phyloP scores from a whole-genome alignment of 495 filamentous ascomycete genomes.

The Penicillium daleae region DNA sequence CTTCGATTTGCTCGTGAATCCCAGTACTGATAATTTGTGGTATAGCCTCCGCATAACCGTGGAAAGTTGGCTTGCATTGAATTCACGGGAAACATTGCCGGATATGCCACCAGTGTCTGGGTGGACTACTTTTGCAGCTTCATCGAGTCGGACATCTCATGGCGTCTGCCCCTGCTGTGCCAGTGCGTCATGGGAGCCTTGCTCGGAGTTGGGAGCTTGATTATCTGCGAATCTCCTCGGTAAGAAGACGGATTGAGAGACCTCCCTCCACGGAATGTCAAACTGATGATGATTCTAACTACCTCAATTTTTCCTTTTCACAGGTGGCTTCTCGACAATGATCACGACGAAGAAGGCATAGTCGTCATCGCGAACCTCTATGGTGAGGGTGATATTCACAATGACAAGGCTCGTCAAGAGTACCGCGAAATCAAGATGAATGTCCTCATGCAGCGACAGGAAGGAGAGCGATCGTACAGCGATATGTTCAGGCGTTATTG shows the following conservation, averaged over 20 bases:
- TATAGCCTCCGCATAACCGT: constrained; percentile 85
- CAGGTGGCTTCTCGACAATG: constrained; percentile 96
- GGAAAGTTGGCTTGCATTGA: constrained; percentile 97
- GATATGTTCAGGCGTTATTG: constrained; percentile 96
- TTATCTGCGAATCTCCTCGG: constrained; percentile 97
- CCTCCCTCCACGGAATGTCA: background rate
- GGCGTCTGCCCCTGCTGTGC: constrained; percentile 88
- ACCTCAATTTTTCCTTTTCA: background rate
- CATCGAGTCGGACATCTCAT: constrained; percentile 82
- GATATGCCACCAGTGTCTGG: constrained; percentile 96
- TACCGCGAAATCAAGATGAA: constrained; percentile 99
- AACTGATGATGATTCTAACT: background rate
- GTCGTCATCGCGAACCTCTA: constrained; percentile 97
- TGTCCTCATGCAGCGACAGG: constrained; percentile 87
- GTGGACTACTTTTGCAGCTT: constrained; percentile 97
- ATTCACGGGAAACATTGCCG: constrained; percentile 94
- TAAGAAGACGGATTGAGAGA: constrained; percentile 41
- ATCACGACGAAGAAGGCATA: constrained; percentile 97
- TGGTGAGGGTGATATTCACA: constrained; percentile 91
- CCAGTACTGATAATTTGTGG: constrained; percentile 15
- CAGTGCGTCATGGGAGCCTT: constrained; percentile 93
- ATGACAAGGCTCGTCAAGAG: constrained; percentile 86
- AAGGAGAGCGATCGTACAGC: constrained; percentile 86
- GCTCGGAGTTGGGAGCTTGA: constrained; percentile 79
- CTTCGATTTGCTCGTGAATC: background rate